phyloP scores from a whole-genome alignment of 768 basidiomycete genomes.

The Cantharellus anzutake region DNA sequence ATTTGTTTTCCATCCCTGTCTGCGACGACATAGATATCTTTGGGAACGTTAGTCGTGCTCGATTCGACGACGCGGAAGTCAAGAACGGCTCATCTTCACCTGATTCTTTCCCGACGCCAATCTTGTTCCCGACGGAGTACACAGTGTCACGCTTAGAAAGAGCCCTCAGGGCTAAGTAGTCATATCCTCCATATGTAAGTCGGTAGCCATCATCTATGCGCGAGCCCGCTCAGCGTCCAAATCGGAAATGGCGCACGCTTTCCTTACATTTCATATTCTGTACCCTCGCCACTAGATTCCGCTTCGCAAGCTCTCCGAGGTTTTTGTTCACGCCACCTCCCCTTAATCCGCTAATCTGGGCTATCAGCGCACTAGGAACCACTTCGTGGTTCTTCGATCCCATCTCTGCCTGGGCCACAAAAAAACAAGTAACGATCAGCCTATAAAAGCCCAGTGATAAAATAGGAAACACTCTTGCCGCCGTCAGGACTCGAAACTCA shows the following conservation, averaged over 20 bases:
- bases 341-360: constrained; percentile 81
- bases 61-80: not conserved
- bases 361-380: constrained; percentile 75
- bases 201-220: constrained; percentile 84
- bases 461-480: constrained; percentile 28
- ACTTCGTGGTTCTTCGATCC: constrained; percentile 97
- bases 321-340: constrained; percentile 89
- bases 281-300: constrained; percentile 73
- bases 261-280: constrained; percentile 80
- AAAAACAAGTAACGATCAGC: not conserved
- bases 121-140: constrained; percentile 87
- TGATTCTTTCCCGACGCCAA: constrained; percentile 96
- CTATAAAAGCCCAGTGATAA: not conserved
- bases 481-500: constrained; percentile 91
- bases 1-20: constrained; percentile 68
- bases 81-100: constrained; percentile 25
- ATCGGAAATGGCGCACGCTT: not conserved
- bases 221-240: too few species aligned
- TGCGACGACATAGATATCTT: constrained; percentile 83
- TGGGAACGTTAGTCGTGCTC: not conserved
- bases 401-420: constrained; percentile 61
- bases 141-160: constrained; percentile 79
- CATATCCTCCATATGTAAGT: constrained; percentile 95
- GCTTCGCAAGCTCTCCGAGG: constrained; percentile 76
- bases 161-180: constrained; percentile 85